These are phyloP conservation scores for Fusarium sp. DNA, from an alignment of 2,329 filamentous ascomycete genomes.

Conservation along the genomic window DNA sequence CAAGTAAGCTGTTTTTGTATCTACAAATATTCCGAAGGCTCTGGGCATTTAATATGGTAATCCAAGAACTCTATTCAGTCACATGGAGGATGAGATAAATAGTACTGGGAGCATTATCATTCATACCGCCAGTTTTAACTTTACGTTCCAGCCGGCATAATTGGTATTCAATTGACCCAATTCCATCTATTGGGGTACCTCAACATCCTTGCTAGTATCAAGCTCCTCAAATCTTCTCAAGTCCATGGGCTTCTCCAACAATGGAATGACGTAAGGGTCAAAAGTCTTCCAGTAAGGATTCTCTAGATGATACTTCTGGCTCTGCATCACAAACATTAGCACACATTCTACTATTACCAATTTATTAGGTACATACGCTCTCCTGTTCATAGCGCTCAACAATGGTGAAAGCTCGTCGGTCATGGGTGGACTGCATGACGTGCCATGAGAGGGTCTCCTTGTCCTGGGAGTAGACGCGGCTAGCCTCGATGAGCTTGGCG, in stretches of 20 bases:
- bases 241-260: conserved; percentile 78
- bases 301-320: conserved; percentile 72
- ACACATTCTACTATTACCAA: background rate
- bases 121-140: background rate
- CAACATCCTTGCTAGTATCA: conserved; percentile 65
- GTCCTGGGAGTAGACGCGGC: conserved; percentile 77
- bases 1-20: background rate
- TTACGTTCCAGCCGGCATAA: background rate
- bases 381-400: conserved; percentile 80
- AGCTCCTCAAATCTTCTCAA: conserved; percentile 75
- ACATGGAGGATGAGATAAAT: background rate
- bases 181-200: conserved; percentile 50
- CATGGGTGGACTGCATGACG: conserved; percentile 80
- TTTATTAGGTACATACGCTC: conserved; percentile 57
- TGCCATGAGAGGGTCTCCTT: conserved; percentile 79
- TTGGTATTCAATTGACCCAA: background rate
- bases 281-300: conserved; percentile 84
- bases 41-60: background rate
- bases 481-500: conserved; percentile 81
- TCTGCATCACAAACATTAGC: conserved; percentile 48
- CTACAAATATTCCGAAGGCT: rapidly evolving
- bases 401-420: conserved; percentile 78
- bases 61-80: background rate
- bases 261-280: conserved; percentile 77
- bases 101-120: no score